Percentiles rank a stretch among this genome's conserved stretches.
Evolutionary conservation across 2,329 filamentous ascomycete species (phyloP).

Genomic region (Venturiaceae sp.): DNA sequence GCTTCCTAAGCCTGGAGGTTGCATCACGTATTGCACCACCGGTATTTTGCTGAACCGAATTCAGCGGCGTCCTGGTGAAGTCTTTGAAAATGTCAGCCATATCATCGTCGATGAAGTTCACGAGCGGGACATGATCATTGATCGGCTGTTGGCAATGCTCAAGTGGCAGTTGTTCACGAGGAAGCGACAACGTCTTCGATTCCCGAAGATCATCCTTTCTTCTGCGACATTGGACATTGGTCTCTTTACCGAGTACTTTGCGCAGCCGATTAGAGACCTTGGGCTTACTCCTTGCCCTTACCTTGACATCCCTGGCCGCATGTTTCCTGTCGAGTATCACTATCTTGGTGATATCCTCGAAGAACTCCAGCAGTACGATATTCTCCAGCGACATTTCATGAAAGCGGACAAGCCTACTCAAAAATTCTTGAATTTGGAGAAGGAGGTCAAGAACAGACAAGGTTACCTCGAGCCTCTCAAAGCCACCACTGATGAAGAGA

Average conservation of each 20-base stretch:
- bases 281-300: conserved; percentile 29
- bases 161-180: conserved; percentile 31
- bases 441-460: background rate
- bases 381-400: background rate
- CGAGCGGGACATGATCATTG: conserved; percentile 34
- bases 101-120: conserved; percentile 44
- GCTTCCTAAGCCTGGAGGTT: conserved; percentile 28
- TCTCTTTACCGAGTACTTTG: conserved; percentile 36
- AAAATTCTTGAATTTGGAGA: background rate
- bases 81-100: conserved; percentile 34
- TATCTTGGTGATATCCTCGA: conserved; percentile 32
- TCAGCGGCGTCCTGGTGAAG: conserved; percentile 26
- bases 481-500: background rate
- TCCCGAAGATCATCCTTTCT: conserved; percentile 38
- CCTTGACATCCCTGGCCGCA: conserved; percentile 33
- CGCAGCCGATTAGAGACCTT: conserved; percentile 19
- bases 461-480: background rate
- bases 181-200: conserved; percentile 17
- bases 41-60: conserved; percentile 37
- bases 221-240: conserved; percentile 37
- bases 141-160: conserved; percentile 36
- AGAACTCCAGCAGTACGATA: conserved; percentile 12
- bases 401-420: background rate
- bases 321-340: conserved; percentile 29
- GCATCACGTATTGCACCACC: conserved; percentile 41